Evolutionary conservation across 495 filamentous ascomycete genomes (phyloP).

Genomic region (Penicillium ucsense): DNA sequence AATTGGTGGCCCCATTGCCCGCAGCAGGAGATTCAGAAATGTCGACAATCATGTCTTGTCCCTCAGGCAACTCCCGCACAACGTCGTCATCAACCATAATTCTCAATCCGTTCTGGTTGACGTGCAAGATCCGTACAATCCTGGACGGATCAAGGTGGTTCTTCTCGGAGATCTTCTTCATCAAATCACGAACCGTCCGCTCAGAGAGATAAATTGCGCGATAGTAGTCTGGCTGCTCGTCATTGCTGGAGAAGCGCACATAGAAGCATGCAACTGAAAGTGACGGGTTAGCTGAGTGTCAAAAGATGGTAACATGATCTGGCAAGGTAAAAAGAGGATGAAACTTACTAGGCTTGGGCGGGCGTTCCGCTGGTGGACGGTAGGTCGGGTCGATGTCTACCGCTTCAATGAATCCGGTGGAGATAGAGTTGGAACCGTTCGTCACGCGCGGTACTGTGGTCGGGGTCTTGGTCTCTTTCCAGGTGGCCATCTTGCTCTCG

Average conservation of each 20-base stretch:
- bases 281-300: no score
- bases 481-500: constrained; percentile 5
- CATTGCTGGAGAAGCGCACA: constrained; percentile 49
- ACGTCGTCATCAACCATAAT: constrained; percentile 89
- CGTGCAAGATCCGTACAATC: constrained; percentile 59
- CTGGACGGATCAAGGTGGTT: constrained; percentile 62
- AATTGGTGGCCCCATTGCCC: constrained; percentile 2
- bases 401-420: constrained; percentile 79
- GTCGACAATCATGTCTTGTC: constrained; percentile 77
- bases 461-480: constrained; percentile 18
- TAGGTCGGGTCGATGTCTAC: constrained; percentile 81
- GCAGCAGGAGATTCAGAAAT: constrained; percentile 33
- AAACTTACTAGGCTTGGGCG: constrained; percentile 55
- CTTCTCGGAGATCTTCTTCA: constrained; percentile 61
- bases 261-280: constrained; percentile 76
- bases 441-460: constrained; percentile 37
- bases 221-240: constrained; percentile 54
- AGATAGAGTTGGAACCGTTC: constrained; percentile 28
- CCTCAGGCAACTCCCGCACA: constrained; percentile 75
- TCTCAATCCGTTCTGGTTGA: constrained; percentile 62
- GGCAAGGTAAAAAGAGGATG: neutral
- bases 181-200: constrained; percentile 63
- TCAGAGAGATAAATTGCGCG: constrained; percentile 78
- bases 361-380: constrained; percentile 63
- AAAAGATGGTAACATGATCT: constrained; percentile 4